Conservation (phyloP, 805 yeast genomes). For the Lachancea thermotolerans region DNA sequence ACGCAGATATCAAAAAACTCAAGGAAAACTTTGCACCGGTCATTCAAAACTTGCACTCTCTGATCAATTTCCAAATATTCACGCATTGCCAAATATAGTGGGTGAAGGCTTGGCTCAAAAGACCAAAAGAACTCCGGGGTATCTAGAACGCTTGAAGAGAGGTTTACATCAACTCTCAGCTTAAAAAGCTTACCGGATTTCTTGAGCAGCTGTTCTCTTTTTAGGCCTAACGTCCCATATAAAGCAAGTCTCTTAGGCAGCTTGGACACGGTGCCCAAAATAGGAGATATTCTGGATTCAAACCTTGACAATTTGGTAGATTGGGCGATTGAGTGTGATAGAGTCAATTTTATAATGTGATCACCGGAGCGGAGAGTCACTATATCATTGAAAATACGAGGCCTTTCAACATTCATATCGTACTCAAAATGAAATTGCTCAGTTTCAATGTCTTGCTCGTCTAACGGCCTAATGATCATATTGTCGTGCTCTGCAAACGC, state of each 20-base stretch:
- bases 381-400: constrained; percentile 87
- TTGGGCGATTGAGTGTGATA: constrained; percentile 96
- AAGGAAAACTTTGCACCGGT: constrained; percentile 85
- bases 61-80: constrained; percentile 94
- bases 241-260: constrained; percentile 85
- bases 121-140: constrained; percentile 98
- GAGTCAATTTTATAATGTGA: constrained; percentile 82
- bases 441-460: constrained; percentile 86
- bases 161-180: constrained; percentile 85
- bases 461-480: constrained; percentile 63
- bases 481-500: constrained; percentile 46
- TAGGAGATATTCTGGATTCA: constrained; percentile 84
- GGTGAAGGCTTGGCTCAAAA: constrained; percentile 89
- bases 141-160: constrained; percentile 84
- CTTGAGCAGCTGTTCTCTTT: constrained; percentile 74
- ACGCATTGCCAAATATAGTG: constrained; percentile 79
- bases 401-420: constrained; percentile 53
- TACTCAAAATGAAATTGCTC: constrained; percentile 56
- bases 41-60: constrained; percentile 87
- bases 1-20: constrained; percentile 90
- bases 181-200: constrained; percentile 89
- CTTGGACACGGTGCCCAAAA: constrained; percentile 76
- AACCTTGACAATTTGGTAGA: constrained; percentile 86
- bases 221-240: constrained; percentile 80
- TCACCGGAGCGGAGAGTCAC: constrained; percentile 86